A percentile compares a stretch with the other conserved stretches of the same genome.
These are phyloP conservation scores for Trifolium fragiferum DNA, from an alignment of 306 rosid species.

Conservation along the genomic window DNA sequence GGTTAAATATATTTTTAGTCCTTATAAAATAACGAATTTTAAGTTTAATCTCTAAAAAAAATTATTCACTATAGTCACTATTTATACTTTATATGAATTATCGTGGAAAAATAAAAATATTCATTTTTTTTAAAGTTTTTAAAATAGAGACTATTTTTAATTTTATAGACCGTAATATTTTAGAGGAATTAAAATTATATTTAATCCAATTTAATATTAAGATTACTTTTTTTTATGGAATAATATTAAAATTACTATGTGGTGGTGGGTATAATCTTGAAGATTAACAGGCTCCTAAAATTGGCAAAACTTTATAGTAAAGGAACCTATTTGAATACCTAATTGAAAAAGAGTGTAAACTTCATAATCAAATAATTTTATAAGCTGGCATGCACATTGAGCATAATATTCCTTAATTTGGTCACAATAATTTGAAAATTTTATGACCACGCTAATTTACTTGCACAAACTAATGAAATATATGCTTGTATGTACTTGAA, in stretches of 20 bases:
- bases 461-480: conserved; percentile 8
- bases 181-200: too few relatives aligned
- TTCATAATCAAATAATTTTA: conserved; percentile 32
- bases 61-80: too few relatives aligned
- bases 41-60: too few relatives aligned
- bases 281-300: conserved; percentile 39
- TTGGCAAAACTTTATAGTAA: conserved; percentile 41
- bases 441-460: conserved; percentile 10
- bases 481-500: not conserved
- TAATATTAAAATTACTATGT: conserved; percentile 39
- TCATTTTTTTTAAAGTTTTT: too few relatives aligned
- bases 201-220: too few relatives aligned
- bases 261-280: conserved; percentile 36
- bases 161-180: too few relatives aligned
- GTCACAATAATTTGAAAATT: not conserved
- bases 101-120: too few relatives aligned
- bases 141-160: too few relatives aligned
- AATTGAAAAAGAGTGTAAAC: conserved; percentile 40
- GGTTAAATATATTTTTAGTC: too few relatives aligned
- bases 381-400: conserved; percentile 64
- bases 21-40: too few relatives aligned
- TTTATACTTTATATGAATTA: too few relatives aligned
- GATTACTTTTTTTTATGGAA: too few relatives aligned
- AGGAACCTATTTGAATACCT: conserved; percentile 48
- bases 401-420: conserved; percentile 36